Evolutionary conservation across 495 filamentous ascomycete genomes (phyloP).

Genomic region (Ramalina peruviana): DNA sequence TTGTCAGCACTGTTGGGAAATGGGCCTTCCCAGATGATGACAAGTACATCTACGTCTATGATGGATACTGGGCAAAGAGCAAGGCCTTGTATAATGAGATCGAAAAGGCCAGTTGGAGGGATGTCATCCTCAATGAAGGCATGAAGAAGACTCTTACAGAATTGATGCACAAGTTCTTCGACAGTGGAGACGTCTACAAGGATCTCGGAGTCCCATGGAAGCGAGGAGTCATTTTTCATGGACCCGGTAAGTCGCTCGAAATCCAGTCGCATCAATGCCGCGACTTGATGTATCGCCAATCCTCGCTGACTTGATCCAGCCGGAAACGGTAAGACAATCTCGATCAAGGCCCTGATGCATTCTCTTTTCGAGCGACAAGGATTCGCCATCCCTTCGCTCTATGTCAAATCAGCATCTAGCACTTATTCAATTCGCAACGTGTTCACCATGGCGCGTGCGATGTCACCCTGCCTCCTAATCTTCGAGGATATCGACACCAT

Average conservation of each 20-base stretch:
- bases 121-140: conserved; percentile 29
- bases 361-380: conserved; percentile 27
- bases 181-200: conserved; percentile 28
- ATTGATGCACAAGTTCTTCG: conserved; percentile 29
- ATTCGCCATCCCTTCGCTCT: conserved; percentile 32
- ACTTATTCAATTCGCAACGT: conserved; percentile 33
- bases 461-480: conserved; percentile 32
- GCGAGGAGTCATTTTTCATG: conserved; percentile 34
- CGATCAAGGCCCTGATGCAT: conserved; percentile 54
- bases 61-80: conserved; percentile 16
- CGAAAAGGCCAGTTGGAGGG: conserved; percentile 26
- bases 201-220: conserved; percentile 34
- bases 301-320: conserved; percentile 25
- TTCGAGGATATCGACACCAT: conserved; percentile 57
- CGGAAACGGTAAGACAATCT: conserved; percentile 56
- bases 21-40: conserved; percentile 20
- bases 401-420: conserved; percentile 32
- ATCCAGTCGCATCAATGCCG: too few species aligned
- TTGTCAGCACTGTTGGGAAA: conserved; percentile 24
- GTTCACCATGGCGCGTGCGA: conserved; percentile 34
- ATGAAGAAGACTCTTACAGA: conserved; percentile 29
- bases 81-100: conserved; percentile 19
- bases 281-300: conserved; percentile 19
- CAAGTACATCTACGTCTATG: conserved; percentile 28
- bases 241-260: conserved; percentile 12